phyloP scores from a whole-genome alignment of 331 rosid species.

The Stylosanthes scabra region DNA sequence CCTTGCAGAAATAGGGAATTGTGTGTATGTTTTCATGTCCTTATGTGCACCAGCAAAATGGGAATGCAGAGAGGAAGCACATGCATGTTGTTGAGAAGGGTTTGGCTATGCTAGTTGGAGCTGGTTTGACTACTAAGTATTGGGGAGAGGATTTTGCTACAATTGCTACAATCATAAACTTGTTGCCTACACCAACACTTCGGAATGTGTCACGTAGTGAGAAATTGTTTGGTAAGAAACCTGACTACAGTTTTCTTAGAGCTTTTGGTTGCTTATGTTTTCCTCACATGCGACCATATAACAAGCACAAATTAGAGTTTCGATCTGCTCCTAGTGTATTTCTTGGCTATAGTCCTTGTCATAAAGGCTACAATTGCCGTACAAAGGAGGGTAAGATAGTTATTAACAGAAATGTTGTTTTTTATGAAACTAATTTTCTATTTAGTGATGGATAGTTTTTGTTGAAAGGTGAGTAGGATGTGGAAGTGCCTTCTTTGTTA shows the following conservation, averaged over 20 bases:
- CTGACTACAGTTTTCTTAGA: background rate
- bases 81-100: background rate
- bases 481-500: too few species aligned
- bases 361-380: background rate
- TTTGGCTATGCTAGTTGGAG: background rate
- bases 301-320: background rate
- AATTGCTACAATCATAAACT: background rate
- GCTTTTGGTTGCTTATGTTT: background rate
- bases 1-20: background rate
- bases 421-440: background rate
- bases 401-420: background rate
- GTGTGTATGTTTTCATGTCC: background rate
- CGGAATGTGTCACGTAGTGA: background rate
- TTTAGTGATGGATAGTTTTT: too few species aligned
- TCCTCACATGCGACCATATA: background rate
- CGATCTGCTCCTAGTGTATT: background rate
- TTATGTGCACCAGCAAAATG: background rate
- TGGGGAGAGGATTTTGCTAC: background rate
- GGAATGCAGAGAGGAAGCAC: background rate
- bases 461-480: too few species aligned
- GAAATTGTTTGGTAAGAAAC: background rate
- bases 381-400: background rate
- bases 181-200: background rate
- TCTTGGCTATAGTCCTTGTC: background rate
- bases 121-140: background rate